Conservation (phyloP, 345 rosid genomes). For the Salix suchowensis region DNA sequence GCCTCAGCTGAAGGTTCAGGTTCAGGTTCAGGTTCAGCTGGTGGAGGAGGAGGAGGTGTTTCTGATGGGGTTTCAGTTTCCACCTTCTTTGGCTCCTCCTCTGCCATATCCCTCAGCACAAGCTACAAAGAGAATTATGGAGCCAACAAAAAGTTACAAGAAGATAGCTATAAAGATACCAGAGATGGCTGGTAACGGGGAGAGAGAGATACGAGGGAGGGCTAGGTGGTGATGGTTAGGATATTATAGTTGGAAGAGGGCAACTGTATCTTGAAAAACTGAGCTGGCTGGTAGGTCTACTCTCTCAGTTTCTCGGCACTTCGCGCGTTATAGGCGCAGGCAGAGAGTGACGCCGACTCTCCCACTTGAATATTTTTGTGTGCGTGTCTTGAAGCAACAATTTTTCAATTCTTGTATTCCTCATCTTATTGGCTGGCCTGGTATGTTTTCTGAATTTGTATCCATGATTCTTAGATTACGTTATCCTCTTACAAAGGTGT, state of each 20-base stretch:
- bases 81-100: slow-evolving; percentile 42
- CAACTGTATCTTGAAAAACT: slow-evolving; percentile 1
- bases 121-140: neutral
- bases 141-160: neutral
- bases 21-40: slow-evolving; percentile 16
- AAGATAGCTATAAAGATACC: neutral
- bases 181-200: neutral
- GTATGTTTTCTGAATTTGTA: neutral
- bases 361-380: neutral
- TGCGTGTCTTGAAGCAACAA: neutral
- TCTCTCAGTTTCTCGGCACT: neutral
- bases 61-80: slow-evolving; percentile 31
- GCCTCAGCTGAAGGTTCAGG: slow-evolving; percentile 11
- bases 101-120: slow-evolving; percentile 29
- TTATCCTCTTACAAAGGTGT: too few relatives aligned
- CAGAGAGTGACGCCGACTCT: slow-evolving; percentile 12
- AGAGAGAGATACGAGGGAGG: neutral
- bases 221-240: slow-evolving; percentile 12
- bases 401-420: neutral
- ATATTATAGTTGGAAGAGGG: slow-evolving; percentile 23
- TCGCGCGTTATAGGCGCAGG: slow-evolving; percentile 23
- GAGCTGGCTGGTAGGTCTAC: slow-evolving; percentile 29
- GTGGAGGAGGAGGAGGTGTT: slow-evolving; percentile 15
- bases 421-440: neutral
- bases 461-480: neutral